Evolutionary conservation across 2,329 filamentous ascomycete species (phyloP), one percentile per base, ranked within the genome.

Genomic region (Colletotrichum phormii): DNA sequence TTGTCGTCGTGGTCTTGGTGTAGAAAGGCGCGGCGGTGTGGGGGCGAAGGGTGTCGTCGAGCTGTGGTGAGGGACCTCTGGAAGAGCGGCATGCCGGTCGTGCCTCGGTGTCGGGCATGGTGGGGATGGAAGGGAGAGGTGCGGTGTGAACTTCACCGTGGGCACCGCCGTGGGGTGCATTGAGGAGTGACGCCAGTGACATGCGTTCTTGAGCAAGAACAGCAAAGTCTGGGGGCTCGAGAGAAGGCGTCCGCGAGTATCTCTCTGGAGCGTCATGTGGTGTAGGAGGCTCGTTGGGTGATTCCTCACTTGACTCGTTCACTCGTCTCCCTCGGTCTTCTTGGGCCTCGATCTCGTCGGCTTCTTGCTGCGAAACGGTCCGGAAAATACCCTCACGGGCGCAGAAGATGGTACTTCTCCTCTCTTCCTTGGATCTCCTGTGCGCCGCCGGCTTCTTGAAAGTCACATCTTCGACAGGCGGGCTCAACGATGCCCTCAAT

Each of bases 371-470:
- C 1, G 89, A 89, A 57, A 91, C 82, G 2, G 89, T 90, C 60
- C 88, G 87, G 78, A 92, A 92, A 67, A 90, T 89, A 60, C 90
- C 92, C 77, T 92, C 87, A 22, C 88, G 87, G 5, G 91, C 89
- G 13, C 90, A 87, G 76, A 92, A 89, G 66, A 91, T 86, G 49
- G 87, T 89, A 77, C 85, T 88, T 31, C 79, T 87, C 75, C 84
- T 87, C 76, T 80, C 85, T 64, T 84, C 82, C 67, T 78, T 82
- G 12, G 81, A 78, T 72, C 77, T 70, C n/a, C 46, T 68, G 49
- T 35, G 53, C 12, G 65, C 67, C 33, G 77, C 77, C 12, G 75
- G 67, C 33, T 73, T 74, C 46, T 75, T 72, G 46, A 69, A 61
- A 12, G 64, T 65, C 15, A 68, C 64, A 4, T 76, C 75, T 58